Evolutionary conservation across 2,329 filamentous ascomycete species (phyloP), one percentile per base, ranked within the genome.

Genomic region (Ophiostoma australiae): DNA sequence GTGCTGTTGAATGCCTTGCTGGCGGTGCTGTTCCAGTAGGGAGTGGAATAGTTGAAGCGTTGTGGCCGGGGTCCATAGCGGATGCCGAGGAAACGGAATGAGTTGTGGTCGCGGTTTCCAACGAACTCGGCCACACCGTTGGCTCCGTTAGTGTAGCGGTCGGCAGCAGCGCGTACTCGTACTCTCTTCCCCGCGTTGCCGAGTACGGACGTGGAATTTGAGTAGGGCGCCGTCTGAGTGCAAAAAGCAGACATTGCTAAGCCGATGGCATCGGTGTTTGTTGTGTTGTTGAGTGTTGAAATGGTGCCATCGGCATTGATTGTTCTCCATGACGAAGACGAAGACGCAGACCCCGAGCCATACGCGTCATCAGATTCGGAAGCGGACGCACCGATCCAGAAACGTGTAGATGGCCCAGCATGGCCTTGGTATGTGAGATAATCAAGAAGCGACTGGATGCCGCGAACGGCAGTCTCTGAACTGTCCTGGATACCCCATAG

Each of bases 31-130:
- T 70, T 73, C 70, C 70, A 72, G 72, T 84, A 83, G 1, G 77
- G 76, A 20, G 75, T 76, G 0, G 83, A 80, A 72, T 85, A 81
- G 0, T 79, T 79, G 74, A 84, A 85, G 23, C 83, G 78, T 70
- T 79, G 75, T 0, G 83, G 82, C 70, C 80, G 78, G 0, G 79
- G 73, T 3, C 82, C 83, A 72, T 84, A 85, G 69, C 82, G 80
- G 44, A 86, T 76, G 20, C 84, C 84, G 23, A 84, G 77, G 74
- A 86, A 86, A 6, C 84, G 82, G 74, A 86, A 86, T 15, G 80
- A 81, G 31, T 80, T 77, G n/a, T 78, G 80, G 71, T 84, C 82
- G 17, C 83, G 81, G 71, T 80, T 83, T 1, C 81, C 81, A 0
- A 78, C 78, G 1, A 81, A 73, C 37, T 77, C 76, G 31, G 72